phyloP scores from a whole-genome alignment of 1,284 basidiomycete species.

The Boletus smithii region DNA sequence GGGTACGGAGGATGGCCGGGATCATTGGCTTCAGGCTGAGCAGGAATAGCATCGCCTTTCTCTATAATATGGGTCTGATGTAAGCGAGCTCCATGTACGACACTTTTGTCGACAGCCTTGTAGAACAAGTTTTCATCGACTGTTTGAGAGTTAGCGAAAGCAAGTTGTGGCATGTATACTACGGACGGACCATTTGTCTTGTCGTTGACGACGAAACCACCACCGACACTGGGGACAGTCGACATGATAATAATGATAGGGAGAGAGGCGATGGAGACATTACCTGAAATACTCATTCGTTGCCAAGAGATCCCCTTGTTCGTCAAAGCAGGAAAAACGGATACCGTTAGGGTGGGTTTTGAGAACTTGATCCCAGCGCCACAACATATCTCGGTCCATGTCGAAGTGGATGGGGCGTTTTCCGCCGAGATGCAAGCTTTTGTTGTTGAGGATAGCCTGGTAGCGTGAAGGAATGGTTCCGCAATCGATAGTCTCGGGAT shows the following conservation, averaged over 20 bases:
- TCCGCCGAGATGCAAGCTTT: conserved; percentile 69
- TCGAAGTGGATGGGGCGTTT: conserved; percentile 76
- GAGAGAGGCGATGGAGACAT: not conserved
- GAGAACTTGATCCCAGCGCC: conserved; percentile 82
- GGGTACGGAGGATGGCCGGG: conserved; percentile 71
- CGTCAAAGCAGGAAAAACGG: conserved; percentile 84
- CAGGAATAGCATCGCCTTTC: conserved; percentile 18
- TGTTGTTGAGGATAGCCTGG: conserved; percentile 61
- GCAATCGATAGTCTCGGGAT: conserved; percentile 84
- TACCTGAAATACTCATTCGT: conserved; percentile 92
- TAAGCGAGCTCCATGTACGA: conserved; percentile 75
- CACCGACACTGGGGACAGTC: conserved; percentile 63
- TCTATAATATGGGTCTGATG: conserved; percentile 60
- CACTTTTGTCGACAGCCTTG: conserved; percentile 85
- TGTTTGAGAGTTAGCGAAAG: conserved; percentile 30
- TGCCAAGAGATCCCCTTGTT: conserved; percentile 81
- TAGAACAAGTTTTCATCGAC: conserved; percentile 95
- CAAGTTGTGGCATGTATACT: not conserved
- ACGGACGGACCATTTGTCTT: conserved; percentile 65
- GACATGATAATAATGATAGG: not conserved
- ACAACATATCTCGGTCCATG: conserved; percentile 87
- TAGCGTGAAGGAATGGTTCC: conserved; percentile 76
- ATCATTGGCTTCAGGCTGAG: conserved; percentile 28
- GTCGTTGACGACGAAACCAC: conserved; percentile 89
- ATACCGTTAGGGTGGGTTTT: conserved; percentile 88